Evolutionary conservation across 345 rosid species (phyloP).

Genomic region (Populus davidiana): DNA sequence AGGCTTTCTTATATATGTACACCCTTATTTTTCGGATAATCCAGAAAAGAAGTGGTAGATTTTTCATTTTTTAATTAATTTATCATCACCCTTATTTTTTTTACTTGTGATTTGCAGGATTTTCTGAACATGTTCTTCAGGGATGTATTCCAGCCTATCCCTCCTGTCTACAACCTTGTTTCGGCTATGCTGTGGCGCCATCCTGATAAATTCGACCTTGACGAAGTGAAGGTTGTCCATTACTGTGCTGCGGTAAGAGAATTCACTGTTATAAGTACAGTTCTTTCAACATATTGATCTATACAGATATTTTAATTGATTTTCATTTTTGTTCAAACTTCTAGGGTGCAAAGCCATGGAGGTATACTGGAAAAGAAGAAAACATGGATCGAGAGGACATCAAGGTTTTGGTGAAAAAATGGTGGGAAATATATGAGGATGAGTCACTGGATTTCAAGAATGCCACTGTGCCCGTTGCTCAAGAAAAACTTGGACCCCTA

Average conservation of each 20-base stretch:
- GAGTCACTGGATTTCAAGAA: constrained; percentile 13
- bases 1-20: not conserved
- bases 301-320: not conserved
- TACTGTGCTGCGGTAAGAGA: constrained; percentile 79
- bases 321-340: not conserved
- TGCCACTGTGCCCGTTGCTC: not conserved
- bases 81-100: not conserved
- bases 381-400: constrained; percentile 65
- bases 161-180: constrained; percentile 61
- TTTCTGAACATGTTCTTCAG: constrained; percentile 76
- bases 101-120: constrained; percentile 39
- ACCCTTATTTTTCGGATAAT: not conserved
- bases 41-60: not conserved
- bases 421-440: constrained; percentile 68
- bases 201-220: constrained; percentile 69
- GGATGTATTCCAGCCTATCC: constrained; percentile 66
- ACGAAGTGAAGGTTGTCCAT: constrained; percentile 67
- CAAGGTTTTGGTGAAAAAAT: constrained; percentile 54
- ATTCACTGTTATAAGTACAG: not conserved
- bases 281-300: not conserved
- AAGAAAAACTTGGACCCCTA: constrained; percentile 17
- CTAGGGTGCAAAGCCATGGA: constrained; percentile 91
- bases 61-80: not conserved
- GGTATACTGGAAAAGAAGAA: constrained; percentile 71
- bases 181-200: constrained; percentile 95